Base-by-base conservation (phyloP, 257 asterid genomes). In the Orobanche coerulescens region DNA sequence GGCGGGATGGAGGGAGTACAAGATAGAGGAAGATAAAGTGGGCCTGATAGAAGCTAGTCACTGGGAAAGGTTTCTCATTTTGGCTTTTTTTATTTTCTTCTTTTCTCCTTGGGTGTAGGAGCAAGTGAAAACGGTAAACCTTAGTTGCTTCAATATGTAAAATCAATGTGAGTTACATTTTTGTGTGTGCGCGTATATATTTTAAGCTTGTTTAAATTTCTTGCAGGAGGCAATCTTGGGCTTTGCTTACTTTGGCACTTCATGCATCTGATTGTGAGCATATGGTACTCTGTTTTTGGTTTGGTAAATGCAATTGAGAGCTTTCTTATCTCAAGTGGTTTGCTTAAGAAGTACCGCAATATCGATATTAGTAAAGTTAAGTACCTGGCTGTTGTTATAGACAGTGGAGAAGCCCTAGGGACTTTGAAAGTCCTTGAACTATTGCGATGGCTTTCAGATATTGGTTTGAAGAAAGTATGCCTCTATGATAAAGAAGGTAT, bases 401-500 rank as follows among this genome's bases (percentile, higher is more conserved):
- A 89, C 71, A 84, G 97, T 39, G 88, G 79, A 70, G 97, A 93
- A 84, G 95, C 95, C 52, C 73, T 69, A 20, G 68, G 86, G 34
- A 83, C 86, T 51, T 42, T 68, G 67, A 87, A 83, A 69, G 87
- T 89, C 60, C 79, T 83, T 56, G 82, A 87, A 47, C 79, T 93
- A 30, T 61, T 93, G 81, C 70, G 80, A 62, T 86, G 95, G 92
- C 85, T 93, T 58, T 75, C 67, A 9, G 67, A 78, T 58, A 76
- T 84, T 70, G 97, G 97, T 44, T 53, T 87, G 47, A 77, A 58
- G 70, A 80, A 73, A 44, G 77, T 89, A 30, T 89, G 96, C 84
- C 84, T 93, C 34, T 93, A 89, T 73, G 99, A 93, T 65, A 14
- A 79, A 60, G 94, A 84, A 77, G 97, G 99, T 93, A 78, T 48